phyloP scores from a whole-genome alignment of 306 rosid genomes.

The Carpinus viminea region DNA sequence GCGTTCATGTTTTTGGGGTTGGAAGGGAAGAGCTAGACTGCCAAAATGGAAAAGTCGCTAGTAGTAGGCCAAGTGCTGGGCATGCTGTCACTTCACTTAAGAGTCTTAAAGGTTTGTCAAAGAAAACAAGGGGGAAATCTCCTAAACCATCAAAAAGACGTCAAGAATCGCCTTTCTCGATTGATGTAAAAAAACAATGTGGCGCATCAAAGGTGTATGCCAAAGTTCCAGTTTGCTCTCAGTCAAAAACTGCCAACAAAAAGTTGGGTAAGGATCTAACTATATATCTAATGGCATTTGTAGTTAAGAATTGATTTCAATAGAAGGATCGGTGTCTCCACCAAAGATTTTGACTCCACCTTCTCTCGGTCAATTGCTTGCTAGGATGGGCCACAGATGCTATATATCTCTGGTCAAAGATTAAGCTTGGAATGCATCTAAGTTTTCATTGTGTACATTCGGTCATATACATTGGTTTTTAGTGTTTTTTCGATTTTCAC shows the following conservation, averaged over 20 bases:
- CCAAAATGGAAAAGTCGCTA: slow-evolving; percentile 54
- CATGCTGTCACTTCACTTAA: slow-evolving; percentile 42
- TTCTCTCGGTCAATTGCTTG: background rate
- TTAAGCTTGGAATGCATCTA: background rate
- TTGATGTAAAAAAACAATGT: slow-evolving; percentile 55
- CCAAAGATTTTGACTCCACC: slow-evolving; percentile 10
- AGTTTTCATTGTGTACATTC: background rate
- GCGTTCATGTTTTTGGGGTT: slow-evolving; percentile 56
- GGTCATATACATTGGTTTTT: background rate
- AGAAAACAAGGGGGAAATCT: slow-evolving; percentile 49
- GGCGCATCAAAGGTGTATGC: slow-evolving; percentile 51
- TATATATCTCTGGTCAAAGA: background rate
- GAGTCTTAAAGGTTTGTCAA: slow-evolving; percentile 46
- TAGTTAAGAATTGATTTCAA: slow-evolving; percentile 16
- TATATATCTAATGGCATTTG: slow-evolving; percentile 14
- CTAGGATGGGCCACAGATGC: background rate
- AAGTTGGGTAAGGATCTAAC: slow-evolving; percentile 66
- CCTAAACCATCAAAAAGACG: slow-evolving; percentile 44
- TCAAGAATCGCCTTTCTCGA: slow-evolving; percentile 51
- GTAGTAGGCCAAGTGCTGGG: slow-evolving; percentile 42
- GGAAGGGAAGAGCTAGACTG: slow-evolving; percentile 53
- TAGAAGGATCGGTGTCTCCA: background rate
- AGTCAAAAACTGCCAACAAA: slow-evolving; percentile 54
- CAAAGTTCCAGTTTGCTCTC: slow-evolving; percentile 53
- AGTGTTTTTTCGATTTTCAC: slow-evolving; percentile 1